phyloP scores from a whole-genome alignment of 2,329 filamentous ascomycete species.

The Plenodomus lindquistii region DNA sequence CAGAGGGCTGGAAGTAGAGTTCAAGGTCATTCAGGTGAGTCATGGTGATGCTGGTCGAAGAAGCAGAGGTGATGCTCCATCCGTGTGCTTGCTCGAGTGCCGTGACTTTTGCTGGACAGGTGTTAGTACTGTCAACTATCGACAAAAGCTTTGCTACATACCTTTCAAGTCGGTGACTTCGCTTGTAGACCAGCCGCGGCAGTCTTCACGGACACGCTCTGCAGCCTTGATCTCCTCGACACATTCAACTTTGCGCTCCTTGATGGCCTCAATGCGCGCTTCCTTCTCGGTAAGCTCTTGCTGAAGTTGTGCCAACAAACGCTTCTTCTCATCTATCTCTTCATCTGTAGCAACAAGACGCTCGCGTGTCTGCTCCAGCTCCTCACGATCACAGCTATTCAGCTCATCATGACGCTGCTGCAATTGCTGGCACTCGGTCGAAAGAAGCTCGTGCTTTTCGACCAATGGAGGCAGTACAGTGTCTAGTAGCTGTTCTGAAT shows the following conservation, averaged over 20 bases:
- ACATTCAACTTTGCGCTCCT: slow-evolving; percentile 69
- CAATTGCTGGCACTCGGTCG: slow-evolving; percentile 67
- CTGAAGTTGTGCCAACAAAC: slow-evolving; percentile 68
- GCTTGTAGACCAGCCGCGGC: slow-evolving; percentile 81
- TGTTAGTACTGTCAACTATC: slow-evolving; percentile 41
- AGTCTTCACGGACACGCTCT: slow-evolving; percentile 83
- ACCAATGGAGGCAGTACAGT: slow-evolving; percentile 68
- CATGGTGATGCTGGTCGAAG: slow-evolving; percentile 67
- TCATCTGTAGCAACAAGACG: slow-evolving; percentile 67
- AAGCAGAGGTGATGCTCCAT: slow-evolving; percentile 70
- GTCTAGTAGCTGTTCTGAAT: slow-evolving; percentile 71
- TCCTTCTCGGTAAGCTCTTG: slow-evolving; percentile 70
- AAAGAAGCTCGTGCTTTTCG: slow-evolving; percentile 64
- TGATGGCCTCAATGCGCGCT: slow-evolving; percentile 63
- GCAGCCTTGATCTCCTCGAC: slow-evolving; percentile 77
- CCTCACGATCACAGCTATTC: slow-evolving; percentile 77
- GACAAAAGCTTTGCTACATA: slow-evolving; percentile 45
- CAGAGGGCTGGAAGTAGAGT: slow-evolving; percentile 69
- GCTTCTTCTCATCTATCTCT: slow-evolving; percentile 71
- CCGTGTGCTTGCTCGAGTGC: slow-evolving; percentile 67
- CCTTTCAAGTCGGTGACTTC: slow-evolving; percentile 82
- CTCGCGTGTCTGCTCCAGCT: slow-evolving; percentile 73
- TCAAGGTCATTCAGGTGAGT: slow-evolving; percentile 73
- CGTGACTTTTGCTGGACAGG: slow-evolving; percentile 62
- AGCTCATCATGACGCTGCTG: slow-evolving; percentile 74